Conservation (phyloP, 2,329 filamentous ascomycete genomes). For the Plenodomus lindquistii region DNA sequence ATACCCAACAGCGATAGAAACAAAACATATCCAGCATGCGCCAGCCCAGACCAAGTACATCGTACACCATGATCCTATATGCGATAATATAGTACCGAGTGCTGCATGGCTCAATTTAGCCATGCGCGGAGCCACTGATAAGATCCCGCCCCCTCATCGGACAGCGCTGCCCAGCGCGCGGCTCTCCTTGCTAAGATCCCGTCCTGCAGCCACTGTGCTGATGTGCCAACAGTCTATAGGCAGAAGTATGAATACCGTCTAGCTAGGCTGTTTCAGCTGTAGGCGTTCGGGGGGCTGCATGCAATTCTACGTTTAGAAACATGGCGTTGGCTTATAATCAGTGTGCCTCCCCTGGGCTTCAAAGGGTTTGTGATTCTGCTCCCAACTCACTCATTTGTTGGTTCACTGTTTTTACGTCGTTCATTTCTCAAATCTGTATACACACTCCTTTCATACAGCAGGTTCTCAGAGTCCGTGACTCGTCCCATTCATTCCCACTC, state of each 20-base stretch:
- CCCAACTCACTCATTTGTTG: slow-evolving; percentile 23
- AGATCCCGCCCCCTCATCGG: slow-evolving; percentile 9
- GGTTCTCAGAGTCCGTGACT: slow-evolving; percentile 39
- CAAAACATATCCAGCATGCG: not conserved
- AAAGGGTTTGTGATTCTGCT: slow-evolving; percentile 2
- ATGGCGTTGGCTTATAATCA: slow-evolving; percentile 21
- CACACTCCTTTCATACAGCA: slow-evolving; percentile 28
- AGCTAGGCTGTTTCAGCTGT: slow-evolving; percentile 15
- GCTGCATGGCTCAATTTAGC: not conserved
- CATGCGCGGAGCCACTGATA: slow-evolving; percentile 19
- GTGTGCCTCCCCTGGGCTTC: slow-evolving; percentile 9
- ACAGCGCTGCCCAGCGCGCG: slow-evolving; percentile 24
- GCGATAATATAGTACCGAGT: not conserved
- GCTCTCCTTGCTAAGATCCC: slow-evolving; percentile 22
- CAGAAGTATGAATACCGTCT: slow-evolving; percentile 11
- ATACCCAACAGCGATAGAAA: slow-evolving; percentile 1
- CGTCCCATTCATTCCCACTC: slow-evolving; percentile 29
- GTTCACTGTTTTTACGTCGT: slow-evolving; percentile 14
- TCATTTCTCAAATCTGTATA: slow-evolving; percentile 19
- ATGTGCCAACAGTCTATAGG: slow-evolving; percentile 13
- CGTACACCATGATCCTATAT: not conserved
- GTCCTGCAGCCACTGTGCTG: slow-evolving; percentile 16
- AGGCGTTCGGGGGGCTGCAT: slow-evolving; percentile 18
- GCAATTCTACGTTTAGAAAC: slow-evolving; percentile 15
- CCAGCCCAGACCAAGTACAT: not conserved